Conservation (phyloP, 306 rosid species). For the Gynostemma pentaphyllum region DNA sequence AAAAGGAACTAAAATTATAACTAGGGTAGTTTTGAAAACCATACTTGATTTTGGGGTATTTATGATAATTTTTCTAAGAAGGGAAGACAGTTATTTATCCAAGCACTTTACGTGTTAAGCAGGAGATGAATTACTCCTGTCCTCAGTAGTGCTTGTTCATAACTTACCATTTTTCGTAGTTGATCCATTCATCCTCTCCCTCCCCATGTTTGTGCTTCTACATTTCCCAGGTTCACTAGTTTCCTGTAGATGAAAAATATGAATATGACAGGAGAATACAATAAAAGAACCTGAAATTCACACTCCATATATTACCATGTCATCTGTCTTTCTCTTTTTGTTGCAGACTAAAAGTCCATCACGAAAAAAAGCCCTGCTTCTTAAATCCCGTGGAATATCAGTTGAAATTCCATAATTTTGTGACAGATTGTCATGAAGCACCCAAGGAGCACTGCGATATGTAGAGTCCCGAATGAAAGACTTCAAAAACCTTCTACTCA, state of each 20-base stretch:
- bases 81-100: not conserved
- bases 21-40: no score
- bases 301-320: slow-evolving; percentile 17
- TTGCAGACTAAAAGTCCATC: slow-evolving; percentile 57
- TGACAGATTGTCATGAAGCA: slow-evolving; percentile 66
- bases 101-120: not conserved
- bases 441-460: slow-evolving; percentile 86
- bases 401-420: slow-evolving; percentile 60
- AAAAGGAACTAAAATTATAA: no score
- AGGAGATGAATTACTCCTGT: not conserved
- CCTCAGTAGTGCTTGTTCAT: not conserved
- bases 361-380: slow-evolving; percentile 40
- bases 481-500: slow-evolving; percentile 65
- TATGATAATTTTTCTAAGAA: no score
- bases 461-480: slow-evolving; percentile 94
- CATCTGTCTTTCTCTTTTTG: slow-evolving; percentile 49
- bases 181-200: slow-evolving; percentile 25
- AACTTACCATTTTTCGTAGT: slow-evolving; percentile 10
- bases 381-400: slow-evolving; percentile 56
- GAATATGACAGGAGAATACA: slow-evolving; percentile 9
- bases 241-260: slow-evolving; percentile 39
- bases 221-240: slow-evolving; percentile 20
- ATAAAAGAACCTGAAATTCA: slow-evolving; percentile 5
- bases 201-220: slow-evolving; percentile 37
- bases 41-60: no score